Evolutionary conservation across 2,329 filamentous ascomycete genomes (phyloP).

Genomic region (Fusarium sublunatum): DNA sequence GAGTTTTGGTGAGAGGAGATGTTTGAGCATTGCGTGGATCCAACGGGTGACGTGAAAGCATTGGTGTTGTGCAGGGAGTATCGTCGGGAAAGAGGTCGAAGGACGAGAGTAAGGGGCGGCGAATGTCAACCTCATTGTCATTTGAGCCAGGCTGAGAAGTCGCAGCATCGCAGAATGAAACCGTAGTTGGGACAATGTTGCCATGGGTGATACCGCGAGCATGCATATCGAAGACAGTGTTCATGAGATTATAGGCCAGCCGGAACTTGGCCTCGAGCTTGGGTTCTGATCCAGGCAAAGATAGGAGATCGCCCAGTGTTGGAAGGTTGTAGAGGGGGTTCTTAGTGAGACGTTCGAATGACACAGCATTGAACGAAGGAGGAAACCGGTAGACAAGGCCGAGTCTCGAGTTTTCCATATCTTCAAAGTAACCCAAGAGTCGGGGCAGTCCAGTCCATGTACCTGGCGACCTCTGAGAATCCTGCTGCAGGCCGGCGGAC

Average conservation of each 20-base stretch:
- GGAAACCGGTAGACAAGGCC: constrained; percentile 82
- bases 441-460: constrained; percentile 72
- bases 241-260: constrained; percentile 77
- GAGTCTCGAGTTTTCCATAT: constrained; percentile 74
- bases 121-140: constrained; percentile 68
- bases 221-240: constrained; percentile 80
- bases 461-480: constrained; percentile 61
- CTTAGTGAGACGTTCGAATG: constrained; percentile 63
- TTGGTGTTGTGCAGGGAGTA: constrained; percentile 23
- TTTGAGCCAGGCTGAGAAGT: constrained; percentile 56
- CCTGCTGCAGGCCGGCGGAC: constrained; percentile 67
- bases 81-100: constrained; percentile 74
- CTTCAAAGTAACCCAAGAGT: constrained; percentile 78
- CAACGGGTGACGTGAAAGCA: constrained; percentile 69
- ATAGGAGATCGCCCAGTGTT: constrained; percentile 66
- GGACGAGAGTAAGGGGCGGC: constrained; percentile 76
- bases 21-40: constrained; percentile 64
- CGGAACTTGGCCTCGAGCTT: constrained; percentile 80
- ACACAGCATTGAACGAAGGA: constrained; percentile 69
- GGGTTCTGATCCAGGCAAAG: constrained; percentile 66
- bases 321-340: constrained; percentile 63
- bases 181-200: constrained; percentile 73
- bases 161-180: constrained; percentile 70
- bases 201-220: constrained; percentile 76
- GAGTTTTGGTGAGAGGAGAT: constrained; percentile 60